A percentile compares a stretch with the other conserved stretches of the same genome.
These are phyloP conservation scores for Haplosporangium gracile DNA, from an alignment of 192 early-diverging fungal species.

Conservation along the genomic window DNA sequence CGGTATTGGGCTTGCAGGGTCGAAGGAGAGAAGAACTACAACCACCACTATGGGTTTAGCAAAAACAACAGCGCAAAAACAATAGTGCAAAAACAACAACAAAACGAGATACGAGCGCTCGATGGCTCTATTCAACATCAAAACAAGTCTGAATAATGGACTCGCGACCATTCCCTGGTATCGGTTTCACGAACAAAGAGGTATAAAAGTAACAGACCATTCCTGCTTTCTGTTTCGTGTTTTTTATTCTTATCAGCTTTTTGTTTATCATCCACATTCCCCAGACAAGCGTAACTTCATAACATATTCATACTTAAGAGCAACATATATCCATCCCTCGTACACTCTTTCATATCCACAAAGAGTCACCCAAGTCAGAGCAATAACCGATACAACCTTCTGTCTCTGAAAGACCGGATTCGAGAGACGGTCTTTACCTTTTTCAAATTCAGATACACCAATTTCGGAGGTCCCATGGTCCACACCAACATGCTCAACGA, in stretches of 20 bases:
- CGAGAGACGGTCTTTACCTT: constrained; percentile 13
- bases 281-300: neutral
- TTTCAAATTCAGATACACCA: constrained; percentile 63
- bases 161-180: neutral
- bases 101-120: neutral
- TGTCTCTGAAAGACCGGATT: constrained; percentile 9
- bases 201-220: neutral
- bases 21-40: neutral
- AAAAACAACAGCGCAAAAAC: neutral
- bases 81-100: neutral
- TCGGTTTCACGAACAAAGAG: neutral
- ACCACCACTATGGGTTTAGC: neutral
- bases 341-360: neutral
- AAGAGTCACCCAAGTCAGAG: neutral
- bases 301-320: no score
- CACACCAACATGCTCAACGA: constrained; percentile 66
- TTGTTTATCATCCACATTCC: neutral
- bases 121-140: neutral
- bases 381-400: neutral
- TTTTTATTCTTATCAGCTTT: neutral
- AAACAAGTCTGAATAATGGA: neutral
- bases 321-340: neutral
- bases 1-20: neutral
- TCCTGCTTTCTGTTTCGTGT: neutral
- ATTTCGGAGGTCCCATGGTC: constrained; percentile 72